Percentiles rank a stretch among this genome's conserved stretches.
Evolutionary conservation across 2,329 filamentous ascomycete species (phyloP).

Genomic region (Metarhizium humberi): DNA sequence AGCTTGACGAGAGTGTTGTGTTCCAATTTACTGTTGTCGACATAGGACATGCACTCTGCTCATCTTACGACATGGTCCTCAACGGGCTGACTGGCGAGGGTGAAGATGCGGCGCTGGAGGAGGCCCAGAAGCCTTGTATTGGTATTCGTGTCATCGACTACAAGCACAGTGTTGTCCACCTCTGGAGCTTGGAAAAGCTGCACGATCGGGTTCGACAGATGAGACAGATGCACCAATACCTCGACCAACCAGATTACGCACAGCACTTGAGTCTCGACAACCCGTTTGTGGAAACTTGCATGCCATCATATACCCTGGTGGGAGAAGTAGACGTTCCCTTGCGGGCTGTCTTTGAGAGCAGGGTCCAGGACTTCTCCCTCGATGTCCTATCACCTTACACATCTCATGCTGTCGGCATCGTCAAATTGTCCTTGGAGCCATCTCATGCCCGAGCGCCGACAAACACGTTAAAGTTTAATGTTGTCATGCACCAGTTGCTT

Average conservation of each 20-base stretch:
- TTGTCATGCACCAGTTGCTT: conserved; percentile 92
- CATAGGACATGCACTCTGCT: conserved; percentile 77
- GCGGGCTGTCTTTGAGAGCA: conserved; percentile 84
- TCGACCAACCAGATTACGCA: conserved; percentile 89
- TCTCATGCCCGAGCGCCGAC: conserved; percentile 87
- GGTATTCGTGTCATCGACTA: conserved; percentile 88
- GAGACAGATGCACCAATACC: conserved; percentile 94
- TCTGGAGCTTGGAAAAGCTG: conserved; percentile 93
- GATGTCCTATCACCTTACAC: conserved; percentile 92
- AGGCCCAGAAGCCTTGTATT: conserved; percentile 79
- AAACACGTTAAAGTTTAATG: conserved; percentile 93
- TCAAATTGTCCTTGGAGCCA: conserved; percentile 84
- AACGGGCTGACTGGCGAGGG: conserved; percentile 85
- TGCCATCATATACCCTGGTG: conserved; percentile 85
- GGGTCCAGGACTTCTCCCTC: conserved; percentile 87
- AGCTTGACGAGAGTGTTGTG: conserved; percentile 83
- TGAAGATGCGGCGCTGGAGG: conserved; percentile 70
- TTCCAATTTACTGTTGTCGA: conserved; percentile 95
- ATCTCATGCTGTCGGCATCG: conserved; percentile 78
- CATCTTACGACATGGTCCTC: conserved; percentile 92
- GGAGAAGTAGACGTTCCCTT: conserved; percentile 91
- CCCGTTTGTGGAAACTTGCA: conserved; percentile 82
- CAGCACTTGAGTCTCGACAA: conserved; percentile 90
- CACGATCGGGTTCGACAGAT: conserved; percentile 80
- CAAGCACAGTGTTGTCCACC: conserved; percentile 71